phyloP scores from a whole-genome alignment of 805 yeast genomes.

The Pichia occidentalis region DNA sequence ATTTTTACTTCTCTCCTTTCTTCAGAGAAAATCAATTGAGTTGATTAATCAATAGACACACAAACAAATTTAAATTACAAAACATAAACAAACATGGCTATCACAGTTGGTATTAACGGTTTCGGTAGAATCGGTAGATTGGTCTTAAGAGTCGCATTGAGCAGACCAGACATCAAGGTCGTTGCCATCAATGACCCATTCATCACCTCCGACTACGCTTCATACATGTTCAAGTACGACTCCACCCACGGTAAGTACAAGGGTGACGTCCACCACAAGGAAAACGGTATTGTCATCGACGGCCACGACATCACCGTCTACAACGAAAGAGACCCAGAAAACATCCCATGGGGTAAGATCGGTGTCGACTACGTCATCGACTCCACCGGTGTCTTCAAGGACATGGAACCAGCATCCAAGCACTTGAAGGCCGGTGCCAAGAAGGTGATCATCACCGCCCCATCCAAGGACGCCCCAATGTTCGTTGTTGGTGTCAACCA shows the following conservation, averaged over 20 bases:
- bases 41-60: slow-evolving; percentile 28
- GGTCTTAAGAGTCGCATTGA: slow-evolving; percentile 74
- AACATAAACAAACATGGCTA: slow-evolving; percentile 33
- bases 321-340: slow-evolving; percentile 80
- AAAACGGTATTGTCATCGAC: slow-evolving; percentile 55
- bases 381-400: slow-evolving; percentile 93
- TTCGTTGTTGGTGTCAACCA: slow-evolving; percentile 89
- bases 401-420: slow-evolving; percentile 69
- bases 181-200: slow-evolving; percentile 91
- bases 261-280: slow-evolving; percentile 63
- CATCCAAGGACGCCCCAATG: slow-evolving; percentile 92
- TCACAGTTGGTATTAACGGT: slow-evolving; percentile 85
- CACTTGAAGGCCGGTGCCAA: slow-evolving; percentile 90
- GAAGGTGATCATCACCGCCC: slow-evolving; percentile 92
- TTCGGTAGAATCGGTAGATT: slow-evolving; percentile 94
- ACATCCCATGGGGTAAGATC: slow-evolving; percentile 80
- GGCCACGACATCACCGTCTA: slow-evolving; percentile 60
- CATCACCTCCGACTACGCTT: slow-evolving; percentile 84
- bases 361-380: slow-evolving; percentile 86
- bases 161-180: slow-evolving; percentile 68
- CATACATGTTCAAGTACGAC: slow-evolving; percentile 93
- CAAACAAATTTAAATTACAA: neutral
- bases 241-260: slow-evolving; percentile 83
- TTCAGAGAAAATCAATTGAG: too few species aligned
- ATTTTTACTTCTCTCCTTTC: too few species aligned